Evolutionary conservation across 2,329 filamentous ascomycete species (phyloP).

Genomic region (Alternaria triticina): DNA sequence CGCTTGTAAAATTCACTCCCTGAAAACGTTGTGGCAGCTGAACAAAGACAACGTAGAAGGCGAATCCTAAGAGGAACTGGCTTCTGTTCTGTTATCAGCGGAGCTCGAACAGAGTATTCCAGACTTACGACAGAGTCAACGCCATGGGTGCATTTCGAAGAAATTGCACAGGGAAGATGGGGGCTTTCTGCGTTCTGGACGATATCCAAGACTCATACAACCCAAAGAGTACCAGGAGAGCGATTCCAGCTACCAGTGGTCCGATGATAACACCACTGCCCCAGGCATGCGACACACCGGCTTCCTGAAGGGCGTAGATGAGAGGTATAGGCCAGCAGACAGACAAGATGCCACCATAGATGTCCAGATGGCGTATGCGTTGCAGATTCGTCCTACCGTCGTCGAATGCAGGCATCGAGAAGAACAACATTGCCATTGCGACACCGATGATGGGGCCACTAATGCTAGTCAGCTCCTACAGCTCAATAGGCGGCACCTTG

Average conservation of each 20-base stretch:
- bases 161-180: constrained; percentile 39
- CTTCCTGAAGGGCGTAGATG: constrained; percentile 43
- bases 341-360: constrained; percentile 37
- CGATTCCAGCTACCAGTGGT: constrained; percentile 33
- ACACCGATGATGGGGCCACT: constrained; percentile 35
- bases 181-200: constrained; percentile 29
- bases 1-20: constrained; percentile 37
- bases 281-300: constrained; percentile 33
- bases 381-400: constrained; percentile 36
- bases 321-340: constrained; percentile 41
- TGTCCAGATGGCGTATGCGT: constrained; percentile 36
- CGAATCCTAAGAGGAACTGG: constrained; percentile 38
- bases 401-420: constrained; percentile 33
- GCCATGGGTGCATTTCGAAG: constrained; percentile 30
- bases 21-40: constrained; percentile 45
- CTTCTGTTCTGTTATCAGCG: constrained; percentile 12
- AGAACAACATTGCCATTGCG: constrained; percentile 30
- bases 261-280: constrained; percentile 38
- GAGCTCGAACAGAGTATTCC: background rate
- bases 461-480: background rate
- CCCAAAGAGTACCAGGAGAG: constrained; percentile 32
- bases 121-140: constrained; percentile 30
- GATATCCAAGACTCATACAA: constrained; percentile 39
- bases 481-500: constrained; percentile 11
- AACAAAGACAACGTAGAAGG: constrained; percentile 37